These are phyloP conservation scores for Dichotomocladium elegans DNA, from an alignment of 371 early-diverging fungal genomes.

Conservation along the genomic window DNA sequence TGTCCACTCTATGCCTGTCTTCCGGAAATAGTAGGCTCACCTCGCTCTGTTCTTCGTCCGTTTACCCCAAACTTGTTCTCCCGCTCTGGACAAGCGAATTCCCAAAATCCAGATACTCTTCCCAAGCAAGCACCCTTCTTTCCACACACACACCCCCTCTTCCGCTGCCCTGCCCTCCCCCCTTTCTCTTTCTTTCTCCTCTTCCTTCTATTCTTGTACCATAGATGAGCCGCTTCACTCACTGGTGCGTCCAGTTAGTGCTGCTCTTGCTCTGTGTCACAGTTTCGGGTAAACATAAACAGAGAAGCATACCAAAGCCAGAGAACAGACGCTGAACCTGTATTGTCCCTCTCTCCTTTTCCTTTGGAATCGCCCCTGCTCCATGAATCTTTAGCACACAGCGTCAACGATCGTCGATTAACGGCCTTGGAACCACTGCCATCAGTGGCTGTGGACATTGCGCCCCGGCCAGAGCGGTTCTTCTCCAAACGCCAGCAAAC, in stretches of 20 bases:
- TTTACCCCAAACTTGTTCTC: too few species aligned
- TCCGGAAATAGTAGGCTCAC: too few species aligned
- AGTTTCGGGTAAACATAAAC: background rate
- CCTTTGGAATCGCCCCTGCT: background rate
- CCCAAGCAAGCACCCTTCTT: background rate
- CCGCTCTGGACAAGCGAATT: too few species aligned
- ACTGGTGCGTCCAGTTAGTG: background rate
- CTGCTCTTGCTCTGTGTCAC: background rate
- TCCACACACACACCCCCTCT: background rate
- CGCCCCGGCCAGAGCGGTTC: constrained; percentile 29
- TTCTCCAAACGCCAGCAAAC: constrained; percentile 34
- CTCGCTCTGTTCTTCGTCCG: too few species aligned
- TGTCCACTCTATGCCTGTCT: too few species aligned
- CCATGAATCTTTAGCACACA: constrained; percentile 16
- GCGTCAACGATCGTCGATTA: constrained; percentile 26
- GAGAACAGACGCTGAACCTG: too few species aligned
- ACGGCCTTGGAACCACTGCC: constrained; percentile 25
- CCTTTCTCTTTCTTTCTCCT: background rate
- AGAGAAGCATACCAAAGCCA: too few species aligned
- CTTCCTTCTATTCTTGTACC: background rate
- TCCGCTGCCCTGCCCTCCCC: background rate
- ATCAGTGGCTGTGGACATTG: constrained; percentile 28
- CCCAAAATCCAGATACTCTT: background rate
- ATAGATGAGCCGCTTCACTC: background rate
- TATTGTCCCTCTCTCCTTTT: background rate